Evolutionary conservation across 2,329 filamentous ascomycete genomes (phyloP).

Genomic region (Cordyceps fumosorosea): DNA sequence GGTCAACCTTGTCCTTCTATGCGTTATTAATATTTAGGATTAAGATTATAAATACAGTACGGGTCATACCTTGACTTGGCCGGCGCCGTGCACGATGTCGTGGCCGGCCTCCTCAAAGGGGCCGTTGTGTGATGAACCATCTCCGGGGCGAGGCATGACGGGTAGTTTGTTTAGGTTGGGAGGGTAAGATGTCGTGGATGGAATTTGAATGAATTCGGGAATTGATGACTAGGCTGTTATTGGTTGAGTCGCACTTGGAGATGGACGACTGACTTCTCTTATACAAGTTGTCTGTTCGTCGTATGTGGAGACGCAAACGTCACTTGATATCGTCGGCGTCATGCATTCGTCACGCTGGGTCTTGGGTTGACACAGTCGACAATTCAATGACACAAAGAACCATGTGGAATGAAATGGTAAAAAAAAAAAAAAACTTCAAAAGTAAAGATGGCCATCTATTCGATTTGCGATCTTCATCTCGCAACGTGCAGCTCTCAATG

Average conservation of each 20-base stretch:
- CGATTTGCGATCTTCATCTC: too few relatives aligned
- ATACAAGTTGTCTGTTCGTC: neutral
- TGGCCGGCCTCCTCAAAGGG: conserved; percentile 33
- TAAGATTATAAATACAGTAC: too few relatives aligned
- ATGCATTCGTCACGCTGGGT: conserved; percentile 2
- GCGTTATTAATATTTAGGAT: neutral
- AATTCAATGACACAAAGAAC: too few relatives aligned
- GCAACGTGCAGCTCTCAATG: too few relatives aligned
- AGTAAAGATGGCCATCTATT: too few relatives aligned
- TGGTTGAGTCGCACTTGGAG: neutral
- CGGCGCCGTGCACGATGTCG: conserved; percentile 39
- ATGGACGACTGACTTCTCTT: too few relatives aligned
- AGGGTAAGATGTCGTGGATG: neutral
- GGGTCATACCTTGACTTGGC: conserved; percentile 27
- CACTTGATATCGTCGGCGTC: neutral
- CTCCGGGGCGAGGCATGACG: conserved; percentile 46
- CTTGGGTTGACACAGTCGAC: neutral
- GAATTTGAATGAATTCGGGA: neutral
- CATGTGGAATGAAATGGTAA: too few relatives aligned
- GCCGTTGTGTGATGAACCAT: conserved; percentile 41
- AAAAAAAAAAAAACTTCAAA: too few relatives aligned
- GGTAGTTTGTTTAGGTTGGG: neutral
- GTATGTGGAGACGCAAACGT: neutral
- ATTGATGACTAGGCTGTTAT: neutral
- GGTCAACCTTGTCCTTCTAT: conserved; percentile 32